These are phyloP conservation scores for Acanthamoeba royreba DNA, from an alignment of 208 protist genomes.

Conservation along the genomic window DNA sequence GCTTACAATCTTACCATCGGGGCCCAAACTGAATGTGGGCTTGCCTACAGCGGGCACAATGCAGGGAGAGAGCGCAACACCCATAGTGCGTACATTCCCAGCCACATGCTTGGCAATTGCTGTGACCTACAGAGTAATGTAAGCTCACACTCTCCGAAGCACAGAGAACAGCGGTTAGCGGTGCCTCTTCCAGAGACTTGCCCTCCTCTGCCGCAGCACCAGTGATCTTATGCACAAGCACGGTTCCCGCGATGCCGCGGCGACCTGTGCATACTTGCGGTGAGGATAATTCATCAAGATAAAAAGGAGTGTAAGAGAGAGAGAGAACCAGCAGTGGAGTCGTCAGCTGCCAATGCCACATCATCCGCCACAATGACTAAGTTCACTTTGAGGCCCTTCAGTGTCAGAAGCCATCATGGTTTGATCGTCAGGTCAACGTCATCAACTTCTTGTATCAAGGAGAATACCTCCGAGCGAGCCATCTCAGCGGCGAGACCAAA, in stretches of 20 bases:
- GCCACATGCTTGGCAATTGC: slow-evolving; percentile 69
- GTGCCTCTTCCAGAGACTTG: slow-evolving; percentile 66
- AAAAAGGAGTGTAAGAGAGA: too few species aligned
- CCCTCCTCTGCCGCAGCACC: slow-evolving; percentile 79
- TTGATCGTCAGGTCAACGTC: not conserved
- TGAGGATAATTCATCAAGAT: too few species aligned
- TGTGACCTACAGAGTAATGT: too few species aligned
- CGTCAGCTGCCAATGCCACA: not conserved
- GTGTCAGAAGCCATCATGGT: not conserved
- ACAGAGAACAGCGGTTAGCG: too few species aligned
- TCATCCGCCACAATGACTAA: slow-evolving; percentile 4
- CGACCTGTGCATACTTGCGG: too few species aligned
- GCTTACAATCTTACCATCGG: too few species aligned
- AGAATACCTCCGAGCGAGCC: not conserved
- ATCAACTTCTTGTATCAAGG: too few species aligned
- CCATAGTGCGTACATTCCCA: slow-evolving; percentile 78
- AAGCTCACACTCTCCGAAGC: too few species aligned
- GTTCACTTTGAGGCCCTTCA: slow-evolving; percentile 35
- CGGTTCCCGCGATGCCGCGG: slow-evolving; percentile 84
- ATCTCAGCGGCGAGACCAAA: slow-evolving; percentile 84
- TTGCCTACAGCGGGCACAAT: slow-evolving; percentile 74
- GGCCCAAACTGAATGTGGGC: not conserved
- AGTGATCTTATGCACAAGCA: slow-evolving; percentile 86
- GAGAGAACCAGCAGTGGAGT: not conserved
- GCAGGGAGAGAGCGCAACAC: slow-evolving; percentile 81